Evolutionary conservation across 495 filamentous ascomycete species (phyloP).

Genomic region (Chaetomium tenue): DNA sequence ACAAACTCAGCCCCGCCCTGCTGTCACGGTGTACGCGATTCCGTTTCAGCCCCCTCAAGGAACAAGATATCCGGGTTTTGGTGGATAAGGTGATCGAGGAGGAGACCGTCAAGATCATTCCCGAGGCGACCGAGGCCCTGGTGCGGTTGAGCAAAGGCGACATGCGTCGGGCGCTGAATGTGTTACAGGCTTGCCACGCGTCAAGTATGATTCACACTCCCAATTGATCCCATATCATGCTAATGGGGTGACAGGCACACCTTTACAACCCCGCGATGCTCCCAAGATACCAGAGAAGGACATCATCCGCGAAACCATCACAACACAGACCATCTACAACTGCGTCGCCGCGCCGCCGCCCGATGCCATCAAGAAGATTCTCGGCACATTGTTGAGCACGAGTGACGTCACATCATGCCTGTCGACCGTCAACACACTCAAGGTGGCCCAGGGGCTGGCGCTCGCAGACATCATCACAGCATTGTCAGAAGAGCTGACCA

Average conservation of each 20-base stretch:
- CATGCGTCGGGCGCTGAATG: constrained; percentile 92
- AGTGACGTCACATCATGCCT: constrained; percentile 85
- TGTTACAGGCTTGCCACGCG: constrained; percentile 94
- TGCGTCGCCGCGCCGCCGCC: constrained; percentile 97
- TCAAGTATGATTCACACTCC: constrained; percentile 58
- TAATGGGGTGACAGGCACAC: constrained; percentile 53
- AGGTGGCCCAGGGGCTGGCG: constrained; percentile 81
- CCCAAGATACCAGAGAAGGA: constrained; percentile 58
- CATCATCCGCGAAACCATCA: constrained; percentile 77
- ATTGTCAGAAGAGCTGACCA: constrained; percentile 74
- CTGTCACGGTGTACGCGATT: constrained; percentile 94
- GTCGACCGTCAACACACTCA: constrained; percentile 80
- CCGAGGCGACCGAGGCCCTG: constrained; percentile 74
- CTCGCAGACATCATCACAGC: constrained; percentile 90
- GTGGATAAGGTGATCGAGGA: constrained; percentile 89
- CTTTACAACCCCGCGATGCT: constrained; percentile 63
- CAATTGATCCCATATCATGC: not conserved
- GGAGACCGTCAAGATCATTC: constrained; percentile 78
- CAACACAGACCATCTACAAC: constrained; percentile 88
- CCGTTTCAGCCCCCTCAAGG: constrained; percentile 90
- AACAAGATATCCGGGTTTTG: constrained; percentile 73
- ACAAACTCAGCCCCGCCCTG: constrained; percentile 94
- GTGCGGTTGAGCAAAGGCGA: constrained; percentile 90
- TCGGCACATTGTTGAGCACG: constrained; percentile 75
- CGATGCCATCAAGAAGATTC: constrained; percentile 79